Conservation (phyloP, 805 yeast genomes). For the Yamadazyma sp. region DNA sequence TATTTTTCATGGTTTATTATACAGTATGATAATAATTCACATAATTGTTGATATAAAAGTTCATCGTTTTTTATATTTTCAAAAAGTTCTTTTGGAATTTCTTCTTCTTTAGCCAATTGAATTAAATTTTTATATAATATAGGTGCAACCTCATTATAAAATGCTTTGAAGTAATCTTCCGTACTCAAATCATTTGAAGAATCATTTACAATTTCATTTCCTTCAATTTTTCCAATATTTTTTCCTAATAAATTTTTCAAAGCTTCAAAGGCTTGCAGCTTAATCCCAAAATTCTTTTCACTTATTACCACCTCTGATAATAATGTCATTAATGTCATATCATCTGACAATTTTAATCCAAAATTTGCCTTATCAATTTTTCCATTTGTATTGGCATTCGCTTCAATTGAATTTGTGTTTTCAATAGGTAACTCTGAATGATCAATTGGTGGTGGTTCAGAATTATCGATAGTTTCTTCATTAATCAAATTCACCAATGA, state of each 20-base stretch:
- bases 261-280: conserved; percentile 83
- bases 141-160: conserved; percentile 64
- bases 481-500: conserved; percentile 46
- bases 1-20: conserved; percentile 58
- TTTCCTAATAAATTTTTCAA: conserved; percentile 71
- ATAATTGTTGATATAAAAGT: conserved; percentile 51
- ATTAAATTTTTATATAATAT: conserved; percentile 49
- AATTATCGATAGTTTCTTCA: conserved; percentile 27
- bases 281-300: conserved; percentile 67
- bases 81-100: conserved; percentile 3
- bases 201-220: conserved; percentile 9
- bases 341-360: conserved; percentile 43
- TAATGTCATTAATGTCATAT: conserved; percentile 55
- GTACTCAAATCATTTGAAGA: conserved; percentile 31
- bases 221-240: conserved; percentile 25
- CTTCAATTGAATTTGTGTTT: neutral
- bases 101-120: conserved; percentile 18
- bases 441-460: conserved; percentile 23
- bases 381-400: neutral
- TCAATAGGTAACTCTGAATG: neutral
- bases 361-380: conserved; percentile 14
- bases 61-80: conserved; percentile 28
- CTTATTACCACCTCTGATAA: conserved; percentile 58
- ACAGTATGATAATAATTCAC: conserved; percentile 71
- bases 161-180: conserved; percentile 49